phyloP scores from a whole-genome alignment of 2,329 filamentous ascomycete genomes.

The Cordyceps militaris region DNA sequence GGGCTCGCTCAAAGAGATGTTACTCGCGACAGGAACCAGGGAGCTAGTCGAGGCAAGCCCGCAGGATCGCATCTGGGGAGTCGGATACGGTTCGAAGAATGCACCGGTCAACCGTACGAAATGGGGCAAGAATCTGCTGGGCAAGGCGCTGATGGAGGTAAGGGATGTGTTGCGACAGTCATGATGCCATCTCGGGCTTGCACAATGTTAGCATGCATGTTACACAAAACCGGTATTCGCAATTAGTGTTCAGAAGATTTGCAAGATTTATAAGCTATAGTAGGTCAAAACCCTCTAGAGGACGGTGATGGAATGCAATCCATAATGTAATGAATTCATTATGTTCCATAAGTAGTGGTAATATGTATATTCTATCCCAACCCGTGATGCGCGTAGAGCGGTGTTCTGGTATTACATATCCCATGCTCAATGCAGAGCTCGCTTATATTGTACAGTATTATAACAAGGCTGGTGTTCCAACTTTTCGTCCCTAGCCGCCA shows the following conservation, averaged over 20 bases:
- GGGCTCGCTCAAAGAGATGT: conserved; percentile 34
- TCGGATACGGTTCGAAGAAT: conserved; percentile 49
- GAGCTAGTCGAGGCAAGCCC: conserved; percentile 58
- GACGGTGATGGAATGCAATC: neutral
- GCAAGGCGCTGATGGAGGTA: conserved; percentile 54
- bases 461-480: neutral
- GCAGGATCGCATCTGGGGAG: conserved; percentile 57
- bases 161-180: conserved; percentile 39
- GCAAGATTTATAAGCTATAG: too few relatives aligned
- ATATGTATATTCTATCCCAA: conserved; percentile 4
- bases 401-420: conserved; percentile 9
- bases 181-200: conserved; percentile 24
- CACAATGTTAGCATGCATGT: too few relatives aligned
- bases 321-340: neutral
- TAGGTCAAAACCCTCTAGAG: neutral
- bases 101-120: conserved; percentile 38
- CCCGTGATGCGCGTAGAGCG: conserved; percentile 10
- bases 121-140: conserved; percentile 61
- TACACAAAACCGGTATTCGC: too few relatives aligned
- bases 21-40: conserved; percentile 52
- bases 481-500: neutral
- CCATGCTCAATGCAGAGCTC: conserved; percentile 8
- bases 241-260: too few relatives aligned
- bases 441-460: conserved; percentile 11
- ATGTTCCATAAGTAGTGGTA: neutral